Conservation (phyloP, 2,329 filamentous ascomycete genomes). For the Apiospora malaysiana region DNA sequence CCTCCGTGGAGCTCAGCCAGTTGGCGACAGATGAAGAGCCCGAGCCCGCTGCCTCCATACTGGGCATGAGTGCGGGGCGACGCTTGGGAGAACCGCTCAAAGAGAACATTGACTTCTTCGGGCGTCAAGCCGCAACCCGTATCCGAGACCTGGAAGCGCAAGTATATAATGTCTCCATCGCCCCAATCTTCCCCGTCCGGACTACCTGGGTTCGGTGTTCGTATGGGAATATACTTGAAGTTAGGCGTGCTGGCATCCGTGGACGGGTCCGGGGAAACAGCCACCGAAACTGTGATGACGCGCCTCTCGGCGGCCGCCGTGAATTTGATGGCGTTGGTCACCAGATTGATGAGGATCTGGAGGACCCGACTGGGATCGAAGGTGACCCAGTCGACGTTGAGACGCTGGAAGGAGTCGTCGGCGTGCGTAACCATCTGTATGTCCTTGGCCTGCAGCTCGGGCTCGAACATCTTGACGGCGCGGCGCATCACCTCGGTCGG, state of each 20-base stretch:
- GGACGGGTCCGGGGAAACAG: constrained; percentile 51
- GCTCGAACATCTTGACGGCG: constrained; percentile 64
- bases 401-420: constrained; percentile 51
- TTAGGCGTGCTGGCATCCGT: constrained; percentile 27
- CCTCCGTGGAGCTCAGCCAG: constrained; percentile 69
- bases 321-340: constrained; percentile 68
- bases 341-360: constrained; percentile 65
- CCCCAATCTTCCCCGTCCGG: constrained; percentile 40
- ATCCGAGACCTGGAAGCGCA: constrained; percentile 64
- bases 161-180: constrained; percentile 41
- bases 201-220: constrained; percentile 28
- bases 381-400: constrained; percentile 61
- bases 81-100: constrained; percentile 72
- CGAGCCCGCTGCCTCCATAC: constrained; percentile 68
- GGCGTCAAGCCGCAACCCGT: constrained; percentile 68
- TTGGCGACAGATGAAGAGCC: constrained; percentile 68
- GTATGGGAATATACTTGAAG: constrained; percentile 41
- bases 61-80: constrained; percentile 55
- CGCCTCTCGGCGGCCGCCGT: constrained; percentile 44
- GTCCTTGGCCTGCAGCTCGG: constrained; percentile 60
- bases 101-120: constrained; percentile 68
- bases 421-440: constrained; percentile 58
- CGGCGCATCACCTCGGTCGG: constrained; percentile 58
- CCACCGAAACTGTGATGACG: constrained; percentile 56
- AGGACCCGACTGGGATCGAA: constrained; percentile 62